Evolutionary conservation across 129 eudicot genomes (phyloP).

Genomic region (Pseudognaphalium luteoalbum): DNA sequence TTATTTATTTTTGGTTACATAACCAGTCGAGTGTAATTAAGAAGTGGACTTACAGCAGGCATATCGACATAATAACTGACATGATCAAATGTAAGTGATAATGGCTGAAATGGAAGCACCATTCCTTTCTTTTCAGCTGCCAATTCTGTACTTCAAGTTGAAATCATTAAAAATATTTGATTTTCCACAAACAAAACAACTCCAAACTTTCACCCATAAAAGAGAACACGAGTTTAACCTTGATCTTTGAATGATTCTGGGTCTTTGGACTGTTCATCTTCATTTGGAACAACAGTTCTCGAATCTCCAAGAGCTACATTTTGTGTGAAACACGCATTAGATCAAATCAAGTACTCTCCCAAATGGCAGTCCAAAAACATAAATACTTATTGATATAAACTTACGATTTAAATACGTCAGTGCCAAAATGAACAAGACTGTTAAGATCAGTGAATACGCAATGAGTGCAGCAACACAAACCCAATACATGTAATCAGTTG

Average conservation of each 20-base stretch:
- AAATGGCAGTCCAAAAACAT: not conserved
- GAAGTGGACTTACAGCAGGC: slow-evolving; percentile 65
- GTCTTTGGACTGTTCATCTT: slow-evolving; percentile 34
- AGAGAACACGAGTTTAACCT: slow-evolving; percentile 21
- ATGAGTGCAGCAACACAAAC: slow-evolving; percentile 60
- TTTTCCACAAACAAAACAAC: not conserved
- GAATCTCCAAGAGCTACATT: slow-evolving; percentile 63
- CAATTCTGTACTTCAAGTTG: slow-evolving; percentile 42
- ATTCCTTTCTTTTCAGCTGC: slow-evolving; percentile 53
- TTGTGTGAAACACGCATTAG: slow-evolving; percentile 8
- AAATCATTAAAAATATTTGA: not conserved
- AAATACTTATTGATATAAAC: slow-evolving; percentile 18
- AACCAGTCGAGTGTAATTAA: not conserved
- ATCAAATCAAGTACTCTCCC: slow-evolving; percentile 25
- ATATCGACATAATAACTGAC: slow-evolving; percentile 79
- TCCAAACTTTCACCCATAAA: slow-evolving; percentile 2
- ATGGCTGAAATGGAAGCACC: slow-evolving; percentile 81
- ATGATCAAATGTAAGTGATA: slow-evolving; percentile 75
- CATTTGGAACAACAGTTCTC: slow-evolving; percentile 46
- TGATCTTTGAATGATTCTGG: slow-evolving; percentile 13
- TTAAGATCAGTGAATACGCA: slow-evolving; percentile 68
- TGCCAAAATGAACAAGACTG: slow-evolving; percentile 58
- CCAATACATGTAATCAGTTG: slow-evolving; percentile 35
- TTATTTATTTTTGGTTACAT: not conserved
- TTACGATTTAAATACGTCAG: slow-evolving; percentile 74